Conservation (phyloP, 2,329 filamentous ascomycete species). For the Fusarium cicatricum region DNA sequence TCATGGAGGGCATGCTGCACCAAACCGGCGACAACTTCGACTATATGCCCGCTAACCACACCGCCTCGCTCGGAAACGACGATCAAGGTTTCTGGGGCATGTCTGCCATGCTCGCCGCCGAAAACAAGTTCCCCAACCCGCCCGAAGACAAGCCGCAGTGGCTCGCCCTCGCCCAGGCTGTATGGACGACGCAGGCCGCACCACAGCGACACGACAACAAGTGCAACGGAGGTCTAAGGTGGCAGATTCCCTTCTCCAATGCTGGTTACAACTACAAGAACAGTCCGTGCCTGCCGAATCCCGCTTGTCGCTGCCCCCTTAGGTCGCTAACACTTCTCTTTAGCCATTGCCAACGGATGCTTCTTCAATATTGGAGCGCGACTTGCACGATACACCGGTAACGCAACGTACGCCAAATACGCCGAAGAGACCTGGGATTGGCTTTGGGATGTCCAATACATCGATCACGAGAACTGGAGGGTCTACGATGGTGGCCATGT, state of each 20-base stretch:
- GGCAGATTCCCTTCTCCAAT: constrained; percentile 81
- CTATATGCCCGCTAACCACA: constrained; percentile 69
- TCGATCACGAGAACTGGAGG: constrained; percentile 66
- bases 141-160: constrained; percentile 63
- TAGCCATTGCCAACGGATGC: constrained; percentile 67
- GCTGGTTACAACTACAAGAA: constrained; percentile 81
- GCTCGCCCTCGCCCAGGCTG: constrained; percentile 72
- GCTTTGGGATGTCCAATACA: constrained; percentile 61
- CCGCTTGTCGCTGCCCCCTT: neutral
- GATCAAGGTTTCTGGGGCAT: constrained; percentile 77
- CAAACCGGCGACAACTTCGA: constrained; percentile 65
- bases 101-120: constrained; percentile 72
- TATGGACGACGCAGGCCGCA: constrained; percentile 69
- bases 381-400: constrained; percentile 74
- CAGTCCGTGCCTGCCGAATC: constrained; percentile 47
- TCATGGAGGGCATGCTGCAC: constrained; percentile 64
- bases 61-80: constrained; percentile 70
- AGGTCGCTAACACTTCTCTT: constrained; percentile 1
- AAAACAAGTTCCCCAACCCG: constrained; percentile 69
- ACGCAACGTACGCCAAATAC: constrained; percentile 69
- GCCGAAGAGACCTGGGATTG: constrained; percentile 71
- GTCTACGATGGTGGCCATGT: constrained; percentile 72
- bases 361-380: constrained; percentile 74
- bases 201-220: constrained; percentile 69
- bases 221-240: constrained; percentile 76